Evolutionary conservation across 495 filamentous ascomycete species (phyloP).

Genomic region (Parmelia sp.): DNA sequence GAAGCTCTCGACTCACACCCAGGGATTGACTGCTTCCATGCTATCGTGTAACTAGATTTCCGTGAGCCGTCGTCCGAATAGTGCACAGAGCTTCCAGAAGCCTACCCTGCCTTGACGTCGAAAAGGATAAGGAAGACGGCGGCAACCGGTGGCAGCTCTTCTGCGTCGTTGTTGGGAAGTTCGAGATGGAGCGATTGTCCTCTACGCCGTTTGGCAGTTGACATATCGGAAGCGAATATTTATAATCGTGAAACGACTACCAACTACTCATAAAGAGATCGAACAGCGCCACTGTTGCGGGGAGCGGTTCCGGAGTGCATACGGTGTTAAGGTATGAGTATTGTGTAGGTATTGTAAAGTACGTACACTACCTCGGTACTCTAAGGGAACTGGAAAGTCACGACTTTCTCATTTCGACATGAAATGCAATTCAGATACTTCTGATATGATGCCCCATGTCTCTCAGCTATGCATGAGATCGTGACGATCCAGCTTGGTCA

Average conservation of each 20-base stretch:
- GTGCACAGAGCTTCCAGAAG: slow-evolving; percentile 1
- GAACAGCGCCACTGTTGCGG: neutral
- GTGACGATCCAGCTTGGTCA: slow-evolving; percentile 91
- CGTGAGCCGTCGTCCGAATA: slow-evolving; percentile 20
- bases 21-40: slow-evolving; percentile 69
- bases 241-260: neutral
- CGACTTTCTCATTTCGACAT: neutral
- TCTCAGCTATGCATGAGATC: slow-evolving; percentile 78
- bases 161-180: slow-evolving; percentile 13
- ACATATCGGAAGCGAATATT: neutral
- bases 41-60: slow-evolving; percentile 61
- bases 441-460: neutral
- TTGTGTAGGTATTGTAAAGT: no score
- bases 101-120: slow-evolving; percentile 76
- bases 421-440: no score
- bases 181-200: slow-evolving; percentile 29
- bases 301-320: neutral
- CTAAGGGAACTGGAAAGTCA: no score
- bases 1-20: slow-evolving; percentile 41
- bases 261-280: no score
- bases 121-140: slow-evolving; percentile 84
- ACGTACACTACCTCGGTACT: neutral
- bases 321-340: no score
- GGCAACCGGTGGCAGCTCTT: slow-evolving; percentile 63
- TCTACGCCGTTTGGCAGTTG: slow-evolving; percentile 20